These are phyloP conservation scores for Ophiostoma fasciatum DNA, from an alignment of 2,329 filamentous ascomycete species.

Conservation along the genomic window DNA sequence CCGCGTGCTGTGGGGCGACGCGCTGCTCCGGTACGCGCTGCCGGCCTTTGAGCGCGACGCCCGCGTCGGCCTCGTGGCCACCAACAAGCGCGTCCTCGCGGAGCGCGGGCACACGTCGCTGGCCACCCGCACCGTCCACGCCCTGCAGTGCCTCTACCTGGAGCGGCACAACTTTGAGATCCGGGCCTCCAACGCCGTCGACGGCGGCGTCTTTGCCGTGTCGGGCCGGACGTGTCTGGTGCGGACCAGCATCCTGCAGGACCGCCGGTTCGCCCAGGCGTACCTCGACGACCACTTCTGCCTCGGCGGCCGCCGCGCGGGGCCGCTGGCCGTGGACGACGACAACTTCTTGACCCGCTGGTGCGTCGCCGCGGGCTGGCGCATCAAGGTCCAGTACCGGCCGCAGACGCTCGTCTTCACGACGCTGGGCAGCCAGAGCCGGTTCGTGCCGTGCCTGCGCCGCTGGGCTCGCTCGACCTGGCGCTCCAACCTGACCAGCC, in stretches of 20 bases:
- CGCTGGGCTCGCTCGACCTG: constrained; percentile 46
- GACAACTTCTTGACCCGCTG: constrained; percentile 48
- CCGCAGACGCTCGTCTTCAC: constrained; percentile 34
- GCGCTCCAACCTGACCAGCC: constrained; percentile 36
- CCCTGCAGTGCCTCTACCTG: constrained; percentile 43
- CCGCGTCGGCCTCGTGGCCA: constrained; percentile 38
- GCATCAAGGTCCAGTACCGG: constrained; percentile 38
- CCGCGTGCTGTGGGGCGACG: constrained; percentile 33
- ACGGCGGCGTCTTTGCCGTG: constrained; percentile 43
- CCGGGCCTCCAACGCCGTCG: constrained; percentile 37
- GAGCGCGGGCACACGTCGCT: constrained; percentile 14
- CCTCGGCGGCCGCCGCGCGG: constrained; percentile 24
- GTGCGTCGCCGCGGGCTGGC: constrained; percentile 32
- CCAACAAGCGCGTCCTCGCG: constrained; percentile 37
- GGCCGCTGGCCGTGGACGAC: constrained; percentile 38
- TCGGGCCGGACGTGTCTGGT: constrained; percentile 38
- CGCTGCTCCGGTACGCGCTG: constrained; percentile 27
- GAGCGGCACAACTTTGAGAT: constrained; percentile 49
- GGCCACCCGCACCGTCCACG: constrained; percentile 30
- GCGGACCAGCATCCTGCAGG: constrained; percentile 33
- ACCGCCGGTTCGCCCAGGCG: constrained; percentile 23
- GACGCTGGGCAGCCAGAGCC: constrained; percentile 28
- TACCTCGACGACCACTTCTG: constrained; percentile 38
- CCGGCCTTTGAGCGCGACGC: constrained; percentile 27
- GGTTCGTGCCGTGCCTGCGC: constrained; percentile 36